Conservation (phyloP, 192 early-diverging fungal genomes). For the Podila epicladia region DNA sequence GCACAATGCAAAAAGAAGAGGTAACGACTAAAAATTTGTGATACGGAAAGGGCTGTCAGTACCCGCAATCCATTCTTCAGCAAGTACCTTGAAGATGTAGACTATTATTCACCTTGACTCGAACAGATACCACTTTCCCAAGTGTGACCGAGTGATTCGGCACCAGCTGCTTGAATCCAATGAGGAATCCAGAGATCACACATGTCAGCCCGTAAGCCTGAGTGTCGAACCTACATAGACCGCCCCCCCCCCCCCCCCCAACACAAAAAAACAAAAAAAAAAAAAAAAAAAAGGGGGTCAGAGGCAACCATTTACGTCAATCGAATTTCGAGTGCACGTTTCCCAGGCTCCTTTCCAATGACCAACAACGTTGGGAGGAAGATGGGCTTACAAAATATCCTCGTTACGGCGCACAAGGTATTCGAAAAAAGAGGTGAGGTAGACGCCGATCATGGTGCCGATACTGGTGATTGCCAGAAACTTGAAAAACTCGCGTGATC, state of each 20-base stretch:
- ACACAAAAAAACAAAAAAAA: no score
- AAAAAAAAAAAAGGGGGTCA: not conserved
- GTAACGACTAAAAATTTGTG: slow-evolving; percentile 50
- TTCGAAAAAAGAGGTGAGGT: slow-evolving; percentile 63
- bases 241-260: no score
- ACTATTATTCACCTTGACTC: slow-evolving; percentile 71
- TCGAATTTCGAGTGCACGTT: no score
- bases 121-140: slow-evolving; percentile 72
- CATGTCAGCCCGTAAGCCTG: slow-evolving; percentile 79
- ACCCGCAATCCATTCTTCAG: not conserved
- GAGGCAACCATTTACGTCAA: not conserved
- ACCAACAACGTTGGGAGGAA: not conserved
- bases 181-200: slow-evolving; percentile 78
- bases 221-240: slow-evolving; percentile 54
- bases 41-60: not conserved
- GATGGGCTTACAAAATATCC: slow-evolving; percentile 60
- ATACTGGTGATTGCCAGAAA: slow-evolving; percentile 69
- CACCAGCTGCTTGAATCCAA: slow-evolving; percentile 89
- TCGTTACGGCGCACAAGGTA: slow-evolving; percentile 67
- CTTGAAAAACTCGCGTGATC: slow-evolving; percentile 76
- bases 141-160: slow-evolving; percentile 86
- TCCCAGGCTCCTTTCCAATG: no score
- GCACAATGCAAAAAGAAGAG: slow-evolving; percentile 54
- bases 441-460: slow-evolving; percentile 61
- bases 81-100: slow-evolving; percentile 34